phyloP scores from a whole-genome alignment of 768 basidiomycete genomes.

The Kwoniella bestiolae region DNA sequence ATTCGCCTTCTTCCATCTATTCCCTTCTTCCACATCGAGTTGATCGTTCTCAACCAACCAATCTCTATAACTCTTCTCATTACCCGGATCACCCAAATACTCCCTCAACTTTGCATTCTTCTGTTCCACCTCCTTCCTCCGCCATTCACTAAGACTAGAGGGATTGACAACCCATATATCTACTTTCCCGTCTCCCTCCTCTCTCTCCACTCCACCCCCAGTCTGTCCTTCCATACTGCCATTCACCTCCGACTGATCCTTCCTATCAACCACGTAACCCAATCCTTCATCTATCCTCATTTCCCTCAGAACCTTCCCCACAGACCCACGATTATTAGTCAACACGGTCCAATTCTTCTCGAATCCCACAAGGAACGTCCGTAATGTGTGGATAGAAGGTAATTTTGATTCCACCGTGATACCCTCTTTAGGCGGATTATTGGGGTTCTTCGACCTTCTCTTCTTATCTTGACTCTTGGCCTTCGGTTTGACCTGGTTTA shows the following conservation, averaged over 20 bases:
- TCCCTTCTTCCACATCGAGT: background rate
- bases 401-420: slow-evolving; percentile 18
- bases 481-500: slow-evolving; percentile 20
- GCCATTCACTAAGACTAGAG: slow-evolving; percentile 72
- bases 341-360: slow-evolving; percentile 78
- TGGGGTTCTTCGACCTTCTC: slow-evolving; percentile 59
- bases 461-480: background rate
- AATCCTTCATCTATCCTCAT: slow-evolving; percentile 59
- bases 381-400: slow-evolving; percentile 73
- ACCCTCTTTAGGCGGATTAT: slow-evolving; percentile 60
- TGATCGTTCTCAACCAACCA: background rate
- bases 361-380: slow-evolving; percentile 73
- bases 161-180: slow-evolving; percentile 79
- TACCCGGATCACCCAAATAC: slow-evolving; percentile 6
- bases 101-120: slow-evolving; percentile 23
- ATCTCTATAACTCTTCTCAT: background rate
- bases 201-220: background rate
- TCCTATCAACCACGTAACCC: slow-evolving; percentile 32
- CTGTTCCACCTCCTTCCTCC: slow-evolving; percentile 44
- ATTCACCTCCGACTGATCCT: too few relatives aligned
- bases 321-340: slow-evolving; percentile 80
- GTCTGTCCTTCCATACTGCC: too few relatives aligned
- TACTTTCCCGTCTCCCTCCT: slow-evolving; percentile 50
- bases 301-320: slow-evolving; percentile 73
- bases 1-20: background rate